A percentile compares a stretch with the other conserved stretches of the same genome.
These are phyloP conservation scores for Gossypium herbaceum DNA, from an alignment of 345 rosid genomes.

Conservation along the genomic window DNA sequence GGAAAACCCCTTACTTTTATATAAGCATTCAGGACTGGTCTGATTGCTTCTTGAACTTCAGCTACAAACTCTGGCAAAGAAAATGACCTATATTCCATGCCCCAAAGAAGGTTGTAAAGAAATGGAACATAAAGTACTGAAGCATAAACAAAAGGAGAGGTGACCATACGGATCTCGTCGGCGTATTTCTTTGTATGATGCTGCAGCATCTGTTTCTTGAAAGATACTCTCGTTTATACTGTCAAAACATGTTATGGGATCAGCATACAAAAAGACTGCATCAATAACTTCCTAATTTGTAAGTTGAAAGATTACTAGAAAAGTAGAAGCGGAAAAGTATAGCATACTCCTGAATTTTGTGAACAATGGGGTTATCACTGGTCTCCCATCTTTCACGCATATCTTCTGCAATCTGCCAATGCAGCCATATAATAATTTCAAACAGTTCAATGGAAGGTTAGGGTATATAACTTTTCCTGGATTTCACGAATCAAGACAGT, in stretches of 20 bases:
- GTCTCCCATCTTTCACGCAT: constrained; percentile 95
- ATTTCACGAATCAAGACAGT: background rate
- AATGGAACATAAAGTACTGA: constrained; percentile 10
- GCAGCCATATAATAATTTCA: constrained; percentile 18
- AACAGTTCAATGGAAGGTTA: background rate
- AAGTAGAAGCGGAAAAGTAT: background rate
- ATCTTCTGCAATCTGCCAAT: constrained; percentile 81
- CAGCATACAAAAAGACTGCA: background rate
- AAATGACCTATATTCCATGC: constrained; percentile 61
- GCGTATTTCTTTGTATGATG: constrained; percentile 78
- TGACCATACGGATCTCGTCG: constrained; percentile 82
- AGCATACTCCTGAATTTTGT: constrained; percentile 92
- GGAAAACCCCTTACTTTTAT: constrained; percentile 45
- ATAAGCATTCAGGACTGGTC: constrained; percentile 79
- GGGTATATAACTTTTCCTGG: background rate
- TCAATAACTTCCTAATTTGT: background rate
- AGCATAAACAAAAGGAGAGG: constrained; percentile 9
- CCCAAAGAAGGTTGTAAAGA: constrained; percentile 12
- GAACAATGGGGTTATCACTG: constrained; percentile 86
- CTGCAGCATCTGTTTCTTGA: constrained; percentile 86
- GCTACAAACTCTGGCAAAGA: constrained; percentile 80
- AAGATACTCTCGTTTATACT: constrained; percentile 76
- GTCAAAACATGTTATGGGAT: constrained; percentile 28
- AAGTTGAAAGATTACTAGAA: background rate
- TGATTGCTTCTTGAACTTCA: constrained; percentile 85